Evolutionary conservation across 2,329 filamentous ascomycete genomes (phyloP).

Genomic region (Phialophora expanda): DNA sequence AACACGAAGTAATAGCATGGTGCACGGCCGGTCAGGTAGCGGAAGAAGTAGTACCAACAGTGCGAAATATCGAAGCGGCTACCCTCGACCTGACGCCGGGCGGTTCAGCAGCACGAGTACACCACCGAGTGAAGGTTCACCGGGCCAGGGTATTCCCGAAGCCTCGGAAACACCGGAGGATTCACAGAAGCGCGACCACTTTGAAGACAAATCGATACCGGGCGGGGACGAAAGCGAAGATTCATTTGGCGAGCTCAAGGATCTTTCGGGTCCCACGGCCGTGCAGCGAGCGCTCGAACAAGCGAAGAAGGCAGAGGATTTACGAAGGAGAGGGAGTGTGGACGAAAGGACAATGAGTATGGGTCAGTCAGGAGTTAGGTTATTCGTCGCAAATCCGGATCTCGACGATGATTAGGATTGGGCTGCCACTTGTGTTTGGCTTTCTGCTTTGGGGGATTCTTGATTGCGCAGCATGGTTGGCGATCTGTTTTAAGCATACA

Average conservation of each 20-base stretch:
- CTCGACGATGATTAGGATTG: slow-evolving; percentile 45
- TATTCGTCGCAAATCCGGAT: slow-evolving; percentile 57
- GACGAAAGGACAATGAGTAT: slow-evolving; percentile 56
- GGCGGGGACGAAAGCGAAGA: slow-evolving; percentile 53
- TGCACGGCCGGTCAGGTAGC: slow-evolving; percentile 62
- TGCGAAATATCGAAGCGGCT: slow-evolving; percentile 53
- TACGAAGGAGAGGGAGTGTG: slow-evolving; percentile 55
- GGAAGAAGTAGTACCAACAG: slow-evolving; percentile 63
- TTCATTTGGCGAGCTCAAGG: slow-evolving; percentile 60
- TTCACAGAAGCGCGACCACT: slow-evolving; percentile 41
- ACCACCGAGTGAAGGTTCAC: slow-evolving; percentile 51
- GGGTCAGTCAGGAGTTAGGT: slow-evolving; percentile 47
- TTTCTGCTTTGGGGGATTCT: background rate
- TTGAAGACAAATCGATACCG: slow-evolving; percentile 34
- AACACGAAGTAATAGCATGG: slow-evolving; percentile 40
- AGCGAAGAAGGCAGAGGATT: slow-evolving; percentile 50
- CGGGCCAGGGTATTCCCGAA: slow-evolving; percentile 47
- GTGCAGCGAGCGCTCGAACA: slow-evolving; percentile 48
- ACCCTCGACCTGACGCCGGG: slow-evolving; percentile 46
- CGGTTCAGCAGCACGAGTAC: slow-evolving; percentile 56
- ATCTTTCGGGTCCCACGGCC: slow-evolving; percentile 55
- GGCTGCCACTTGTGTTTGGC: background rate
- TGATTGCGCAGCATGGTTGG: slow-evolving; percentile 7
- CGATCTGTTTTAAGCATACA: background rate
- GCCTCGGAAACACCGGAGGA: slow-evolving; percentile 49